Evolutionary conservation across 352 stramenopile species (phyloP).

Genomic region (Peronospora belbahrii): DNA sequence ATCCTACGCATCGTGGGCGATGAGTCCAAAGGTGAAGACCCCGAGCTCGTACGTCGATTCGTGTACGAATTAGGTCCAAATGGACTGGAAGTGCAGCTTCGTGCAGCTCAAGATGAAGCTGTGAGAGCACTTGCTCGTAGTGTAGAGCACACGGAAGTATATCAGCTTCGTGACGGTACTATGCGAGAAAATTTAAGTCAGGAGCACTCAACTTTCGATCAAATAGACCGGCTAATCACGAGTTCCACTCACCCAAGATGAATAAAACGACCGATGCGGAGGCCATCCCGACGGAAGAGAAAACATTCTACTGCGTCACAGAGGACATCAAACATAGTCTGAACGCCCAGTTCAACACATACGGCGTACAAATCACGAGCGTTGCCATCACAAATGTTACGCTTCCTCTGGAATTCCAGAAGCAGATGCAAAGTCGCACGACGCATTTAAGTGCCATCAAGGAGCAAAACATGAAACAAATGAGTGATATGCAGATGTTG

Average conservation of each 20-base stretch:
- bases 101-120: constrained; percentile 74
- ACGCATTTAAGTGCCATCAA: constrained; percentile 57
- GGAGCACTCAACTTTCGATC: constrained; percentile 26
- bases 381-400: constrained; percentile 74
- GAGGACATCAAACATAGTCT: constrained; percentile 65
- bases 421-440: constrained; percentile 22
- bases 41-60: constrained; percentile 76
- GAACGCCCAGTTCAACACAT: constrained; percentile 70
- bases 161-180: constrained; percentile 69
- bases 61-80: constrained; percentile 83
- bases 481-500: constrained; percentile 35
- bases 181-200: constrained; percentile 60
- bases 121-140: constrained; percentile 73
- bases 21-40: constrained; percentile 71
- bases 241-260: constrained; percentile 20
- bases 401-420: constrained; percentile 40
- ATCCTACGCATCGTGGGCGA: constrained; percentile 87
- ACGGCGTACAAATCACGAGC: constrained; percentile 65
- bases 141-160: constrained; percentile 85
- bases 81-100: constrained; percentile 79
- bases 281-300: constrained; percentile 7
- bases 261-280: constrained; percentile 3
- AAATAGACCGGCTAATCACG: constrained; percentile 9
- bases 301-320: constrained; percentile 41
- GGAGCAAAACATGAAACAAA: constrained; percentile 72